Conservation (phyloP, 2,329 filamentous ascomycete genomes). For the Sphaceloma murrayae region DNA sequence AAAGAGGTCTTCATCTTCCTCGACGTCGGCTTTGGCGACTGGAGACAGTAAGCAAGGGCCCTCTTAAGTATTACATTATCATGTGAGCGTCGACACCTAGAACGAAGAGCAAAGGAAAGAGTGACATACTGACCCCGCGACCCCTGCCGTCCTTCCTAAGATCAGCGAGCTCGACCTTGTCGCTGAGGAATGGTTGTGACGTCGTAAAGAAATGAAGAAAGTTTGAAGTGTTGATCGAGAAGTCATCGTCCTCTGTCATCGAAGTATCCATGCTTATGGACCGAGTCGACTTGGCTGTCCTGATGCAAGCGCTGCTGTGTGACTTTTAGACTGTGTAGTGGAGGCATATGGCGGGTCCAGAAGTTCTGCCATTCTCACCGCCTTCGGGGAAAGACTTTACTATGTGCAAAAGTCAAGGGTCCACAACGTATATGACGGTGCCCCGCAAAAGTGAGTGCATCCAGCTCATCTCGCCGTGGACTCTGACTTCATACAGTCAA, state of each 20-base stretch:
- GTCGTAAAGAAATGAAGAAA: slow-evolving; percentile 51
- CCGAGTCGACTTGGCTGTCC: background rate
- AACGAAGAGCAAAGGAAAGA: background rate
- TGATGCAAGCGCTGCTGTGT: background rate
- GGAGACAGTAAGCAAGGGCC: background rate
- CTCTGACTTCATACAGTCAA: too few species aligned
- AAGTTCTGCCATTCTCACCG: slow-evolving; percentile 11
- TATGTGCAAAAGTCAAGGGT: too few species aligned
- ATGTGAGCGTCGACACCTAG: background rate
- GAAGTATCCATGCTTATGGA: background rate
- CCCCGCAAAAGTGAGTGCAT: too few species aligned
- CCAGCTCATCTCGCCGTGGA: too few species aligned
- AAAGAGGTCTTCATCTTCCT: slow-evolving; percentile 68
- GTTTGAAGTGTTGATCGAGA: background rate
- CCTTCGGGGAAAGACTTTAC: slow-evolving; percentile 6
- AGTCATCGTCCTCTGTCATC: slow-evolving; percentile 1
- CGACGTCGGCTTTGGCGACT: slow-evolving; percentile 65
- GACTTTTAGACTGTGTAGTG: slow-evolving; percentile 1
- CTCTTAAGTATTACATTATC: background rate
- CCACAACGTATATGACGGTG: too few species aligned
- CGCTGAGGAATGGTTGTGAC: slow-evolving; percentile 45
- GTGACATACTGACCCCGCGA: slow-evolving; percentile 52
- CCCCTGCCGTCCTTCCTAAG: slow-evolving; percentile 48
- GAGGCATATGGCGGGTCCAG: slow-evolving; percentile 5
- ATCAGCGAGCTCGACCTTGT: slow-evolving; percentile 51